Base-by-base conservation (phyloP, 2,329 filamentous ascomycete genomes). In the Aspergillus floridensis region DNA sequence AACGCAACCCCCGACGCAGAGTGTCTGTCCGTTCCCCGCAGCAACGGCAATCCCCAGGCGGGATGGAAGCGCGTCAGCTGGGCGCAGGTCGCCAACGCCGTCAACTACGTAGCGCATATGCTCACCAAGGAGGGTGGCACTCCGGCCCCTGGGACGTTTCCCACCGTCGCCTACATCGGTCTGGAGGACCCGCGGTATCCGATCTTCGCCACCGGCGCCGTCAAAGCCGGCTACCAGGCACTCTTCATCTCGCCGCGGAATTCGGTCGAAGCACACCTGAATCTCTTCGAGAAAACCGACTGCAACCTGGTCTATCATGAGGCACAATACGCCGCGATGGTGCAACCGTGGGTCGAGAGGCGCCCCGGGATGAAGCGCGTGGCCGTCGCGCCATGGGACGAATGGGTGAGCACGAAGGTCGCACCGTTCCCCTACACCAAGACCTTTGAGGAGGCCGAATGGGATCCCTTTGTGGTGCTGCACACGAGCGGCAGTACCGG, bases 401-500 rank as follows among this genome's bases (percentile, higher is more conserved):
- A 56, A 4, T 49, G 53, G 41, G 26, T 59, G 26, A 48, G 22
- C 29, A 49, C 50, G 1, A 47, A 60, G 14, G 55, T 32, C 32
- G 21, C 41, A 4, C 46, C 56, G 19, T 66, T 62, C 35, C 52
- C 61, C 1, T 68, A 70, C 54, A 61, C 57, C 3, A 69, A 69
- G 56, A 60, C 67, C 12, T 77, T 69, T 32, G 71, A 73, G 4
- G 71, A 77, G 56, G 73, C 73, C 2, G 68, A 67, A 48, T 60
- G 68, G 38, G 68, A 77, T 44, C 71, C 75, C 1, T 70, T 70
- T 44, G 64, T 75, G 24, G 66, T 76, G 11, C 51, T 76, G 12
- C 74, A 77, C 64, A 75, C 74, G 0, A 72, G 72, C 47, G 73
- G 72, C 1, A 70, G 72, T 2, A 76, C 72, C 2, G 74, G 75